Conservation (phyloP, 306 rosid species). For the Medicago lupulina region DNA sequence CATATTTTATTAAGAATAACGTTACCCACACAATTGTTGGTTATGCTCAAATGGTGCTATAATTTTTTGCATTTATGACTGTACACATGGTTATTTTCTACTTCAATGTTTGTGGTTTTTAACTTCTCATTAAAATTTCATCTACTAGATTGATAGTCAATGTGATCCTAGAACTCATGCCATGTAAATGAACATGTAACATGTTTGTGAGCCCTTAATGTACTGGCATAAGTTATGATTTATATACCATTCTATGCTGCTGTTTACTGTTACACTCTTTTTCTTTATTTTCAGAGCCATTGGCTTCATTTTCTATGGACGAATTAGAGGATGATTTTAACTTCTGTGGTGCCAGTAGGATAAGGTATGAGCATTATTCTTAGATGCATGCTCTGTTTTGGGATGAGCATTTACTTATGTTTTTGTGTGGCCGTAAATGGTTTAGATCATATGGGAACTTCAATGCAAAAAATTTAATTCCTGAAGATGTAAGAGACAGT, state of each 20-base stretch:
- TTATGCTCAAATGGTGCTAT: slow-evolving; percentile 18
- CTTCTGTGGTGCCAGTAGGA: slow-evolving; percentile 42
- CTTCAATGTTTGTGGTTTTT: slow-evolving; percentile 27
- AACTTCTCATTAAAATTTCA: slow-evolving; percentile 10
- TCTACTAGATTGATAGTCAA: slow-evolving; percentile 22
- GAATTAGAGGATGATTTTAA: slow-evolving; percentile 57
- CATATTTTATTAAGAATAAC: slow-evolving; percentile 13
- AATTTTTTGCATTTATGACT: slow-evolving; percentile 4
- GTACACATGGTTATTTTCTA: slow-evolving; percentile 3
- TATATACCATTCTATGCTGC: slow-evolving; percentile 33
- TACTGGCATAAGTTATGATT: slow-evolving; percentile 19
- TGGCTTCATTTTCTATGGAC: slow-evolving; percentile 51
- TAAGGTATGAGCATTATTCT: slow-evolving; percentile 59
- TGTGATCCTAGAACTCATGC: slow-evolving; percentile 31
- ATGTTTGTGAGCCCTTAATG: slow-evolving; percentile 21
- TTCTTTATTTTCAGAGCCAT: slow-evolving; percentile 54
- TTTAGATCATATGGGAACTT: slow-evolving; percentile 50
- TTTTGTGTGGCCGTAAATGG: slow-evolving; percentile 47
- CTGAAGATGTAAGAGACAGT: slow-evolving; percentile 73
- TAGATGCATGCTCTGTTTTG: slow-evolving; percentile 15
- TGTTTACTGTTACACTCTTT: slow-evolving; percentile 36
- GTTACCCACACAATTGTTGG: slow-evolving; percentile 6
- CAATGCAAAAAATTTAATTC: slow-evolving; percentile 49
- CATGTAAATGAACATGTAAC: slow-evolving; percentile 22
- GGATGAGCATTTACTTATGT: slow-evolving; percentile 33